Base-by-base conservation (phyloP, 345 rosid genomes). In the Dimocarpus longan region DNA sequence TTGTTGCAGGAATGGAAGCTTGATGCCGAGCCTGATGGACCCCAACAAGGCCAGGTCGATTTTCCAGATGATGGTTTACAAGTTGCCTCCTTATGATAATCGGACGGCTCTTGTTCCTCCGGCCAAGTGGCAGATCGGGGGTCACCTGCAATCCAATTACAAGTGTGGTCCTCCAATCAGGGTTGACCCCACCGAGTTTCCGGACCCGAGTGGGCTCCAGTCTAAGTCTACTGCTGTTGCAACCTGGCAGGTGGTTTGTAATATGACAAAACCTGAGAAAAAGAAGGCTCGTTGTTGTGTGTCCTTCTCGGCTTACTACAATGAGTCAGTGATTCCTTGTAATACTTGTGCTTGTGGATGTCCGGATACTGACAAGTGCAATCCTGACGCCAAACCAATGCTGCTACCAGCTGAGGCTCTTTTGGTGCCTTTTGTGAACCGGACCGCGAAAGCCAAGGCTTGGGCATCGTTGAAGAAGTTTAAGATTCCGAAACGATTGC, bases 331-430 rank as follows among this genome's bases (percentile, higher is more conserved):
- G 7, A 76, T 97, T 63, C 99, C 99, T 2, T 97, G 99, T 82
- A 86, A 81, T 46, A 93, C 99, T 4, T 94, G 99, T 13, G 98
- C 99, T 26, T 97, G 99, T 10, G 99, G 98, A 16, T 94, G 98
- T 70, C 80, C 83, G 1, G 42, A 91, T 60, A 68, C 82, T 1
- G 82, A 75, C 19, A 84, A 79, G 5, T 97, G 99, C 67, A 86
- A 90, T 72, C 81, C 91, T 39, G 75, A 80, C 12, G 86, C 88
- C 1, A 78, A 67, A 28, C 68, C 94, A 0, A 86, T 97, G 89
- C 88, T 93, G 59, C 87, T 97, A 4, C 98, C 99, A 0, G 69
- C 98, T 0, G 97, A 93, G 73, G 92, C 97, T 8, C 91, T 88
- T 21, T 91, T 97, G 0, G 79, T 94, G 43, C 99, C 99, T 0